Evolutionary conservation across 1,284 basidiomycete species (phyloP).

Genomic region (Cryptococcus deneoformans): DNA sequence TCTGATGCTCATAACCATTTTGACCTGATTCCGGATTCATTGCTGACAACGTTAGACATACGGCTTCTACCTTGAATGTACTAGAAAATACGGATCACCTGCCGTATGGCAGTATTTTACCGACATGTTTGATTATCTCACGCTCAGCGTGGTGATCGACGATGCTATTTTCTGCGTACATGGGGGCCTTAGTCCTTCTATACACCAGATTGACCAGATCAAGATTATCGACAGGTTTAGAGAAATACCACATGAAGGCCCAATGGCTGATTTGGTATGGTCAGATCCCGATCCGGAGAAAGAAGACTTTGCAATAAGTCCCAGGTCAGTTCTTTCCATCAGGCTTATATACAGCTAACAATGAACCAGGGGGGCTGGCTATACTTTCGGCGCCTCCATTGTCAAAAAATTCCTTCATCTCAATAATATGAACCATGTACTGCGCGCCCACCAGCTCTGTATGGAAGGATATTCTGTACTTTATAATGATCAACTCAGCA

Average conservation of each 20-base stretch:
- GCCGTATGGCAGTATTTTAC: constrained; percentile 99
- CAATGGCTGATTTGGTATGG: constrained; percentile 99
- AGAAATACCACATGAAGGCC: constrained; percentile 99
- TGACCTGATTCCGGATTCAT: neutral
- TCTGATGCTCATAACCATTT: constrained; percentile 30
- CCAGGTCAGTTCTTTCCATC: constrained; percentile 60
- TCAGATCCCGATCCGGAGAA: constrained; percentile 99
- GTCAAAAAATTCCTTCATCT: constrained; percentile 96
- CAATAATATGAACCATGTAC: constrained; percentile 96
- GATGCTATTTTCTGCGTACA: constrained; percentile 99
- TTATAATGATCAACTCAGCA: constrained; percentile 92
- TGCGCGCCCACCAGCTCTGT: constrained; percentile 97
- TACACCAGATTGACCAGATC: constrained; percentile 99
- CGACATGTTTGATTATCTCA: constrained; percentile 99
- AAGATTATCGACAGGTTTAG: constrained; percentile 98
- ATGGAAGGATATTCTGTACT: constrained; percentile 98
- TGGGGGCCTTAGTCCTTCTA: constrained; percentile 95
- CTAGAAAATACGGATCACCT: constrained; percentile 93
- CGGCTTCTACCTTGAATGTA: constrained; percentile 98
- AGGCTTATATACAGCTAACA: constrained; percentile 7
- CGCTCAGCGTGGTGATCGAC: constrained; percentile 96
- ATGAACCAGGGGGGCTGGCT: constrained; percentile 76
- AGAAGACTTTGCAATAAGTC: constrained; percentile 98
- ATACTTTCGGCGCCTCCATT: constrained; percentile 97
- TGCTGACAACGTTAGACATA: constrained; percentile 68